Base-by-base conservation (phyloP, 441 rosid genomes). In the Metrosideros polymorpha region DNA sequence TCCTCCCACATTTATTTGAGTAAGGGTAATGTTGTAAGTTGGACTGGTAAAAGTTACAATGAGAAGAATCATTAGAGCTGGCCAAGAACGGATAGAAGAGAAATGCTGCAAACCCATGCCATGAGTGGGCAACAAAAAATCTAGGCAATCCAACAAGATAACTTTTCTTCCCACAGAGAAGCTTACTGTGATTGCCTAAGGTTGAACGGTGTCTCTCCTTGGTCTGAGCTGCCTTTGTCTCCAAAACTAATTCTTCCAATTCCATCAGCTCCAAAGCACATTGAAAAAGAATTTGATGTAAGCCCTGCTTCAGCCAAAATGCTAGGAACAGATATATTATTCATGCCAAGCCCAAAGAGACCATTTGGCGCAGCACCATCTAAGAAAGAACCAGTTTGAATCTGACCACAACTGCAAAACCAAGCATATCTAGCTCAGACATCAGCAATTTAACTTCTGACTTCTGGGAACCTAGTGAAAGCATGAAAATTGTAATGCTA, bases 191-290 rank as follows among this genome's bases (percentile, higher is more conserved):
- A 86, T 39, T 82, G 76, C 57, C 57, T 75, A 42, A 86, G 84
- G 82, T 86, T 86, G 42, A 92, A 89, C n/a, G 94, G 86, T 6
- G 93, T 91, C 29, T 91, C 90, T 54, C 89, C 88, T 84, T 92
- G 91, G 85, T 86, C 84, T 32, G 88, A 56, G 82, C 77, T 89
- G 49, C 93, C 93, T 84, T 71, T 86, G 82, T 92, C 88, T 15
- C 88, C 93, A 85, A 91, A 92, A 25, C 89, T 35, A 77, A 92
- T 91, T 83, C 89, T 89, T 45, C 94, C 94, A 4, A 89, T 84
- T 76, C 84, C 89, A 79, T 89, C 89, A 54, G 86, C 89, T 42
- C 89, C 87, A 82, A 92, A 91, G 85, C 94, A 92, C 57, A 92
- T 88, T 3, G 93, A 92, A 86, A 92, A 92, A 14, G 91, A 92